These are phyloP conservation scores for Trametopsis cervina DNA, from an alignment of 768 basidiomycete species.

Conservation along the genomic window DNA sequence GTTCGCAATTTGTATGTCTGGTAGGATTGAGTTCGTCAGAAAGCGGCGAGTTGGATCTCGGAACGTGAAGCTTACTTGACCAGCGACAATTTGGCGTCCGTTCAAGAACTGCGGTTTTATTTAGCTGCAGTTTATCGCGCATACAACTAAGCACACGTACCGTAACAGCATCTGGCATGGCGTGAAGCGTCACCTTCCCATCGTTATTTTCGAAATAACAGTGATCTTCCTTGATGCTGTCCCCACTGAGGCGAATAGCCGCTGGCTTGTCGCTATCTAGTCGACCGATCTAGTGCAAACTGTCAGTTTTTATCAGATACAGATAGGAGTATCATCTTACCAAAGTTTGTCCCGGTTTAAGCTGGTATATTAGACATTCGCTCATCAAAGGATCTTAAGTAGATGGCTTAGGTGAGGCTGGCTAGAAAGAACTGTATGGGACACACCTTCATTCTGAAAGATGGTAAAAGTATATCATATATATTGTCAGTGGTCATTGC, in stretches of 20 bases:
- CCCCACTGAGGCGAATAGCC: slow-evolving; percentile 88
- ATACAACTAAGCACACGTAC: slow-evolving; percentile 35
- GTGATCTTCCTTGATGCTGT: slow-evolving; percentile 88
- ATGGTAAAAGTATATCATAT: too few relatives aligned
- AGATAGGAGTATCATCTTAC: slow-evolving; percentile 27
- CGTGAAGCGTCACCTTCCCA: slow-evolving; percentile 77
- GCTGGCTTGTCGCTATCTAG: slow-evolving; percentile 75
- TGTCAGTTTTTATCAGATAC: background rate
- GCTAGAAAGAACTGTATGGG: background rate
- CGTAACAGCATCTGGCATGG: slow-evolving; percentile 75
- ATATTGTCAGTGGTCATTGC: too few relatives aligned
- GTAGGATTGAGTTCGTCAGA: background rate
- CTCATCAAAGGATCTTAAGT: slow-evolving; percentile 94
- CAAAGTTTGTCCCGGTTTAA: slow-evolving; percentile 79
- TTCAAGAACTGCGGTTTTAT: slow-evolving; percentile 69
- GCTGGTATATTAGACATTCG: slow-evolving; percentile 89
- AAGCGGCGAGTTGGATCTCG: background rate
- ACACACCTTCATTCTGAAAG: slow-evolving; percentile 63
- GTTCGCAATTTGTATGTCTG: slow-evolving; percentile 81
- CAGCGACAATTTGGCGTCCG: slow-evolving; percentile 77
- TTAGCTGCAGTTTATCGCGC: slow-evolving; percentile 9
- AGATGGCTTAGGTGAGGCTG: background rate
- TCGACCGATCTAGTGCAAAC: slow-evolving; percentile 63
- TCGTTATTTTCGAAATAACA: slow-evolving; percentile 86
- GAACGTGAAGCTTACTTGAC: slow-evolving; percentile 46